Evolutionary conservation across 805 yeast species (phyloP), one percentile per base, ranked within the genome.

Genomic region (Candida ovalis): DNA sequence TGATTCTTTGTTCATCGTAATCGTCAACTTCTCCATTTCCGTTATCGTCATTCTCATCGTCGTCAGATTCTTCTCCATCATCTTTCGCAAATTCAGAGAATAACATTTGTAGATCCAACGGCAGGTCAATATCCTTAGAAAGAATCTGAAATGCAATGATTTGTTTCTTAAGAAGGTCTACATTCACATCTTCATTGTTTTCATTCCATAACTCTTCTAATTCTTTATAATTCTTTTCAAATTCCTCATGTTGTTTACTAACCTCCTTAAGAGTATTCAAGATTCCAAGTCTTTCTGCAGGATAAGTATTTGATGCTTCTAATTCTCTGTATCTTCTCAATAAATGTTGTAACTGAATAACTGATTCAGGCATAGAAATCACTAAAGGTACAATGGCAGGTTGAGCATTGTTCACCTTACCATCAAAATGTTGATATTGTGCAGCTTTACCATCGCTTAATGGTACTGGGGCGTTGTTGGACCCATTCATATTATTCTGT

Each of bases 81-180:
- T 49, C 48, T 18, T 43, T 22, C 15, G n/a, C 5, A 12, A 10
- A 60, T 18, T 68, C 59, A 13, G 62, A 60, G 35, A 69, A 71
- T 5, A 64, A 69, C 2, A 59, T 48, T 53, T 80, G 80, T 18
- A 84, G 60, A 4, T 69, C 57, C 28, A 71, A 74, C 0, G 92
- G 89, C 42, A 87, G 64, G 59, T 82, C 86, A 49, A 83, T 54
- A 62, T 86, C 88, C 55, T 74, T 79, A 2, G 88, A 77, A 37
- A 87, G 64, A 17, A 85, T 59, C 59, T 86, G 87, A 44, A 86
- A 73, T 0, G 84, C 84, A 17, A 79, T 64, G 19, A 87, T 61
- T 61, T 87, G 95, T 49, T 78, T 75, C 40, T 73, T 67, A 44
- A 87, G 66, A 15, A 81, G 57, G 2, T 67, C 72, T 5, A 67